Evolutionary conservation across 768 basidiomycete species (phyloP).

Genomic region (Porphyrellus cyaneotinctus): DNA sequence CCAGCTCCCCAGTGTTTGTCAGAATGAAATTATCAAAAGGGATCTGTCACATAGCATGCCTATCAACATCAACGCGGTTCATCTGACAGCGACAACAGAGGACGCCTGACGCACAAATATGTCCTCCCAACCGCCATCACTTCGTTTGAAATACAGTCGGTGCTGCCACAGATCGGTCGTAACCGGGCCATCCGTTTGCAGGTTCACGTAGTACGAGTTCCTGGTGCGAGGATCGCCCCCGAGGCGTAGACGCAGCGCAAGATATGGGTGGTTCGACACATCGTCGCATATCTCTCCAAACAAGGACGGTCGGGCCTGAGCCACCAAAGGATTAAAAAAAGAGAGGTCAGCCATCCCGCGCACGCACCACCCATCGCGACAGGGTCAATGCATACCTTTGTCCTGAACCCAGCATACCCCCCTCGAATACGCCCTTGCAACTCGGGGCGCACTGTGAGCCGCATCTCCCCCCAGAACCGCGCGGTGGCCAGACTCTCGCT

Average conservation of each 20-base stretch:
- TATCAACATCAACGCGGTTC: not conserved
- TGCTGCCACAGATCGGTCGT: conserved; percentile 94
- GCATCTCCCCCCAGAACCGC: conserved; percentile 80
- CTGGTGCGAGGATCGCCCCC: conserved; percentile 73
- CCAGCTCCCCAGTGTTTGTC: conserved; percentile 69
- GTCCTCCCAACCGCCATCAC: conserved; percentile 74
- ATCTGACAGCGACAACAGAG: not conserved
- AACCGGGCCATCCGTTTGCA: conserved; percentile 82
- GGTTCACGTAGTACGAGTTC: conserved; percentile 88
- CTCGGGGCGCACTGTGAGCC: conserved; percentile 61
- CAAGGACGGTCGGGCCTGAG: conserved; percentile 70
- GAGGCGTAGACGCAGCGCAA: conserved; percentile 75
- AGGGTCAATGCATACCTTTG: conserved; percentile 49
- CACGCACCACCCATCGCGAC: not conserved
- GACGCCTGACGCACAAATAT: conserved; percentile 58
- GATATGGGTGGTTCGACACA: conserved; percentile 73
- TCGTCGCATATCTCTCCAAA: conserved; percentile 88
- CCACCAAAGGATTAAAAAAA: not conserved
- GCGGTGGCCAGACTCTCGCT: conserved; percentile 52
- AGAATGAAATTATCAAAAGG: conserved; percentile 74
- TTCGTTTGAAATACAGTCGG: conserved; percentile 70
- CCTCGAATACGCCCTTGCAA: conserved; percentile 66
- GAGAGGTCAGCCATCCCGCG: not conserved
- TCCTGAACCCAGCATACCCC: conserved; percentile 91
- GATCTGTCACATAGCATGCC: conserved; percentile 47